Evolutionary conservation across 2,329 filamentous ascomycete genomes (phyloP), one percentile per base, ranked within the genome.

Genomic region (Colletotrichum liaoningense): DNA sequence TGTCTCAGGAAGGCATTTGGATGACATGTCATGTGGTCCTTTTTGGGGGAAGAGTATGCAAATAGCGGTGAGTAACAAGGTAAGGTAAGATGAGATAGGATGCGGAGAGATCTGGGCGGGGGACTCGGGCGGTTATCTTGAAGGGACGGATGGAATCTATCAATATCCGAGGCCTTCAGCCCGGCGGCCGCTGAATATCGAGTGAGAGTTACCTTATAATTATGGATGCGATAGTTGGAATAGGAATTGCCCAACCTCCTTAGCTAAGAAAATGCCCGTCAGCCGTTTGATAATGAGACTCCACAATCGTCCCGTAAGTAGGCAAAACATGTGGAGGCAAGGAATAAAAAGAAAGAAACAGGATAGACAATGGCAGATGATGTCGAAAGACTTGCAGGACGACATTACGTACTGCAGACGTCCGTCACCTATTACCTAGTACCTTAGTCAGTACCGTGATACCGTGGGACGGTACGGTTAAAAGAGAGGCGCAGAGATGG

Each of bases 11-110:
- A 38, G 49, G 49, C 55, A 62, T 49, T 22, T 56, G 49, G 35
- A 71, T 67, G 69, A 28, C 63, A 67, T 60, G 63, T 38, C 56
- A 56, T 35, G 69, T 56, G 56, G 56, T 33, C 55, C n/a, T n/a
- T 56, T 9, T 33, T 16, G 38, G 49, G 28, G 35, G 26, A 8
- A n/a, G 30, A 26, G 22, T 71, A 71, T 71, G 68, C 63, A 67
- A 55, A 33, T 67, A 67, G 63, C 63, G 68, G 68, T 71, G 63
- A 67, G 11, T 71, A 35, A 30, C 26, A 19, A 28, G 42, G 42
- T 49, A 19, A 42, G 38, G 38, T 42, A 42, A 19, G n/a, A 49
- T 49, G 19, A 19, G 28, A 49, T 49, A 9, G 42, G 28, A 49
- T 26, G 33, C 26, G n/a, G 33, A 7, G 35, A 60, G 54, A 57